Conservation (phyloP, 495 filamentous ascomycete species). For the Neurospora tetrasperma region DNA sequence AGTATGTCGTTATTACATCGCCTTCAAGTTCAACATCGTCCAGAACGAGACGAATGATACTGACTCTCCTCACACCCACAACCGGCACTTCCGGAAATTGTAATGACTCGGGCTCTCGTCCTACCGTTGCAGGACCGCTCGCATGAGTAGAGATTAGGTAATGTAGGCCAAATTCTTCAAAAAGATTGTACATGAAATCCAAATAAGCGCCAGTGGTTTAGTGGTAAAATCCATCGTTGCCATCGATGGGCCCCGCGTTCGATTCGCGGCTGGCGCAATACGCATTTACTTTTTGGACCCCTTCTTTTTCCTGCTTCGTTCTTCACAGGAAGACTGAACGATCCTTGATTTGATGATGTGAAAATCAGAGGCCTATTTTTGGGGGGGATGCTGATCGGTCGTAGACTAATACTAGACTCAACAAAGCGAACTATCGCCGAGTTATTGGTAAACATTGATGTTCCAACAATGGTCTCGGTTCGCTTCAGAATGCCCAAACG, state of each 20-base stretch:
- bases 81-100: too few relatives aligned
- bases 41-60: too few relatives aligned
- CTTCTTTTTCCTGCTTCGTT: neutral
- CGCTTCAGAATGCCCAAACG: neutral
- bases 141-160: too few relatives aligned
- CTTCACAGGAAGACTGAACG: neutral
- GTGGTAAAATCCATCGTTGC: slow-evolving; percentile 46
- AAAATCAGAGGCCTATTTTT: neutral
- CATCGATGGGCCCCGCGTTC: slow-evolving; percentile 45
- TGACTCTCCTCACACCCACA: too few relatives aligned
- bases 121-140: too few relatives aligned
- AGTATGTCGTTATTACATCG: too few relatives aligned
- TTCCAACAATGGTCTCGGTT: neutral
- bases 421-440: neutral
- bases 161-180: too few relatives aligned
- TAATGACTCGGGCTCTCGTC: too few relatives aligned
- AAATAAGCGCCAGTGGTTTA: slow-evolving; percentile 30
- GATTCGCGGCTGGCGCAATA: slow-evolving; percentile 38
- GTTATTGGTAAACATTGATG: neutral
- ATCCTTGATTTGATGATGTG: neutral
- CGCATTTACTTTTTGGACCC: neutral
- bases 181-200: too few relatives aligned
- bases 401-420: neutral
- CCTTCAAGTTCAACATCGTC: too few relatives aligned
- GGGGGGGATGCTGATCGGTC: neutral